Evolutionary conservation across 345 rosid genomes (phyloP), one percentile per base, ranked within the genome.

Genomic region (Aethionema arabicum): DNA sequence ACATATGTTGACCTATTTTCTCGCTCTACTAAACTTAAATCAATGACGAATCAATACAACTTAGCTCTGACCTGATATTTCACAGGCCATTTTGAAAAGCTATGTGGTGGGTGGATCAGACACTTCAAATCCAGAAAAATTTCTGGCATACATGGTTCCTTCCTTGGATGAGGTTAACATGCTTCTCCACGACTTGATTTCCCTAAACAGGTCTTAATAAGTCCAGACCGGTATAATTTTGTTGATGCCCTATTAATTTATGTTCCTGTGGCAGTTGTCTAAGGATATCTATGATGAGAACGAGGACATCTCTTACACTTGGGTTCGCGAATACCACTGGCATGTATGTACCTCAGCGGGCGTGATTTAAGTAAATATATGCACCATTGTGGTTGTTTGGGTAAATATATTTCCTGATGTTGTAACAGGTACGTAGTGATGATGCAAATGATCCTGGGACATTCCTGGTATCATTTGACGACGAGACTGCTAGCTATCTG

Each of bases 281-380:
- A 93, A 85, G 83, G 96, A 90, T 68, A 80, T 86, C 44, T 76
- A 70, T 62, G 92, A 93, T 66, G 96, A 76, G 70, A 74, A 68
- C 32, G 96, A 90, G 73, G 99, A 93, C 46, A 77, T 79, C 67
- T 78, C 80, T 7, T 93, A 87, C 74, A 74, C 89, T 48, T 93
- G 99, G 99, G 66, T 90, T 68, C 86, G 99, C 2, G 97, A 87
- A 71, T 93, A 93, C 78, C 58, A 82, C 33, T 93, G 99, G 99
- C 86, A 87, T 80, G 99, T 93, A 86, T 40, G 99, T 85, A 48
- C 49, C 8, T 15, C 32, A 49, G 33, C 59, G 27, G 14, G 39
- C 56, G 56, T 66, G 47, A 15, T 59, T 56, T 33, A 41, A 42
- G 56, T 27, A 38, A 52, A 46, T 21, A 21, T 21, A 21, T 21